A percentile compares a stretch with the other conserved stretches of the same genome.
phyloP scores from a whole-genome alignment of 148 eudicot genomes.

The Heliosperma pusillum region DNA sequence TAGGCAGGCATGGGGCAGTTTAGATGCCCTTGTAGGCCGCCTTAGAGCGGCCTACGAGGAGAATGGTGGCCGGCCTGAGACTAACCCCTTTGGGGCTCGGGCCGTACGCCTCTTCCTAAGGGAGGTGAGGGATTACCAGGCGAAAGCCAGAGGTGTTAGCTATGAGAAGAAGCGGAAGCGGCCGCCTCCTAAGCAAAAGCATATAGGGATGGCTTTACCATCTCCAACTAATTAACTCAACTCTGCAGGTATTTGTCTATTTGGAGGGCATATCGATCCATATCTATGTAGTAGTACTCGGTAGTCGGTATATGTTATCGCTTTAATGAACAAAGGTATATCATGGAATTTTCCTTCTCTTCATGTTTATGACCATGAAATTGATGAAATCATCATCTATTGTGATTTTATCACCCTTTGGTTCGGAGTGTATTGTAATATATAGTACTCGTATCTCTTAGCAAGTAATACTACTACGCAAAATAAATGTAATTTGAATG shows the following conservation, averaged over 20 bases:
- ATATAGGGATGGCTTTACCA: slow-evolving; percentile 7
- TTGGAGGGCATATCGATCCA: neutral
- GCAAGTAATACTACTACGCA: neutral
- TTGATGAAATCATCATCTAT: neutral
- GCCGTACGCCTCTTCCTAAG: slow-evolving; percentile 57
- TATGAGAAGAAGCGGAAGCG: slow-evolving; percentile 63
- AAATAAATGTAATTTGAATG: too few relatives aligned
- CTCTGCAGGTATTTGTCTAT: neutral
- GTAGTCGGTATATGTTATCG: neutral
- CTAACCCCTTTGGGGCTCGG: slow-evolving; percentile 57
- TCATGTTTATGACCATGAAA: neutral
- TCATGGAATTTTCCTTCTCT: neutral
- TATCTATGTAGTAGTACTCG: too few relatives aligned
- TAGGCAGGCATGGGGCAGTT: slow-evolving; percentile 67
- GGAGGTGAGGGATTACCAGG: slow-evolving; percentile 59
- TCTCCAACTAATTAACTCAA: neutral
- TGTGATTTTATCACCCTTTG: neutral
- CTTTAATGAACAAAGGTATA: neutral
- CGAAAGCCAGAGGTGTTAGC: slow-evolving; percentile 65
- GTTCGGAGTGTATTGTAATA: neutral
- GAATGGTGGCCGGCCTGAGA: slow-evolving; percentile 53
- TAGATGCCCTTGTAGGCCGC: slow-evolving; percentile 65
- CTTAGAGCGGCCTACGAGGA: slow-evolving; percentile 62
- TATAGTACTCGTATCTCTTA: neutral
- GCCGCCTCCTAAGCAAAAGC: slow-evolving; percentile 27